These are phyloP conservation scores for Pholiota microspora DNA, from an alignment of 768 basidiomycete genomes.

Conservation along the genomic window DNA sequence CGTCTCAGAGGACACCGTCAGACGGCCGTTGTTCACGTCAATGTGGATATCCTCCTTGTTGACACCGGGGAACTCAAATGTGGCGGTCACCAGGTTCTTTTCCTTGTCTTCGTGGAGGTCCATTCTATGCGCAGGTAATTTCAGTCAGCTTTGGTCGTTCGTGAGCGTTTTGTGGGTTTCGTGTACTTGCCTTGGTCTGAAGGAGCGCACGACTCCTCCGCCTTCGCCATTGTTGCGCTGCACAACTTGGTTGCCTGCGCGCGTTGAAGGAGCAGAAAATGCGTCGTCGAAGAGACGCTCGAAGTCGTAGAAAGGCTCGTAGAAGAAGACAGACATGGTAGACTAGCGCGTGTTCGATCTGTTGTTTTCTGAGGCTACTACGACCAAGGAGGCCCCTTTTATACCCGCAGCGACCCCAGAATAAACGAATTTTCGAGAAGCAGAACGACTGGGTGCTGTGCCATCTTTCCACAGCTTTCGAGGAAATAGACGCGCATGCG, in stretches of 20 bases:
- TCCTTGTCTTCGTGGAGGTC: constrained; percentile 51
- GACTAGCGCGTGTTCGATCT: not conserved
- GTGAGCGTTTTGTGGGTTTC: not conserved
- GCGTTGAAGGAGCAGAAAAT: constrained; percentile 18
- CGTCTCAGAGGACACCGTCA: constrained; percentile 52
- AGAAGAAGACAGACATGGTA: constrained; percentile 14
- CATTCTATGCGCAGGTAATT: constrained; percentile 35
- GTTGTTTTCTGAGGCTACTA: not conserved
- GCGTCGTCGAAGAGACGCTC: constrained; percentile 42
- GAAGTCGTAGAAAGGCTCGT: constrained; percentile 36
- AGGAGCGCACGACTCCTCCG: not conserved
- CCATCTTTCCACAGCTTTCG: not conserved
- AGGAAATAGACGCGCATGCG: not conserved
- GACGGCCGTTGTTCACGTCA: constrained; percentile 47
- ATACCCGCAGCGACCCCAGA: not conserved
- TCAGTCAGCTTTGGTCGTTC: not conserved
- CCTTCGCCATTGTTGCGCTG: not conserved
- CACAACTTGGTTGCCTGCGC: not conserved
- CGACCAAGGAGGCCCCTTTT: not conserved
- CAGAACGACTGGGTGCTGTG: not conserved
- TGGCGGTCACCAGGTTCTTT: constrained; percentile 48
- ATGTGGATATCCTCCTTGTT: constrained; percentile 49
- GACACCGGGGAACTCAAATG: constrained; percentile 59
- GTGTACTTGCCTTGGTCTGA: not conserved
- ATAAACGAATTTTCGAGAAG: not conserved